Base-by-base conservation (phyloP, 495 filamentous ascomycete genomes). In the Neurospora tetraspora region DNA sequence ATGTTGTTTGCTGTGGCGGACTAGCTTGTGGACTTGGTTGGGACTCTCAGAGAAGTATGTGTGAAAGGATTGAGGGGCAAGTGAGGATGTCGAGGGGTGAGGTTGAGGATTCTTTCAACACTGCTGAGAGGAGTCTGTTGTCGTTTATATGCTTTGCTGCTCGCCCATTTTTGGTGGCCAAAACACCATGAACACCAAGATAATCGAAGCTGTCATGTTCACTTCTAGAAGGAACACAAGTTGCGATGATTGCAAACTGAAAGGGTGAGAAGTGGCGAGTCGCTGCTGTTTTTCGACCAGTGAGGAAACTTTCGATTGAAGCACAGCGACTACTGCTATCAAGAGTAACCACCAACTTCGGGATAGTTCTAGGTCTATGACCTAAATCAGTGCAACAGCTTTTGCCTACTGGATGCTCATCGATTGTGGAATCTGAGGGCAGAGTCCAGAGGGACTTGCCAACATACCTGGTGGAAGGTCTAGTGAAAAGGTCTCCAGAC, bases 1-100 rank as follows among this genome's bases (percentile, higher is more conserved):
- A 78, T 78, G 42, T 71, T 73, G 73, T 36, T 70, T 27, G 53
- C 7, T 36, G 34, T 36, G 53, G 27, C 27, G 53, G 53, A 8
- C 12, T 61, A 61, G 53, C 53, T 27, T 4, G 14, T 61, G 27
- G 7, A 61, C 6, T 61, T 34, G 20, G 6, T 61, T 12, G 53
- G 5, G 34, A 61, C 6, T 31, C 27, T 61, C 27, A 31, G 12
- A 8, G 3, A 61, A 16, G 27, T 18, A 4, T 34, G 53, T 65
- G 3, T 31, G 3, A 9, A 65, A 34, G 53, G 53, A 65, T 34
- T 34, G 14, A 47, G 34, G 6, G 27, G 6, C 6, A 18, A 14
- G 53, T 65, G 5, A 61, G 53, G 11, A 61, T 61, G 53, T 61
- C 12, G 23, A 45, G 23, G 53, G 6, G 12, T 20, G 47, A 36